phyloP scores from a whole-genome alignment of 169 alveolate genomes.

The Pseudocohnilembus persalinus region DNA sequence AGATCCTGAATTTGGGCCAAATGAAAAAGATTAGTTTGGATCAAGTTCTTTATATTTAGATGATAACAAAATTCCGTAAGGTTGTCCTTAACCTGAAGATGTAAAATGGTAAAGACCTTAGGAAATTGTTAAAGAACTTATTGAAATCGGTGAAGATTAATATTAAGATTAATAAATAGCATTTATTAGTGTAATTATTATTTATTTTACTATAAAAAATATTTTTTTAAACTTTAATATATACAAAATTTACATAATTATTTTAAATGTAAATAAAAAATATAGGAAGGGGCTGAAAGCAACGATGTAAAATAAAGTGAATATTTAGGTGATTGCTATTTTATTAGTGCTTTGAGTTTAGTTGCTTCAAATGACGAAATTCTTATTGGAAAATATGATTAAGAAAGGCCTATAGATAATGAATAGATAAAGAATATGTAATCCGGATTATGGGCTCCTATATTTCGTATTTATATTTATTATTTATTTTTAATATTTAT shows the following conservation, averaged over 20 bases:
- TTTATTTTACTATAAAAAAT: too few relatives aligned
- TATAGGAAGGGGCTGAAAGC: conserved; percentile 60
- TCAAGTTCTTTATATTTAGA: conserved; percentile 13
- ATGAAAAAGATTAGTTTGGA: conserved; percentile 29
- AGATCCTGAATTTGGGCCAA: conserved; percentile 38
- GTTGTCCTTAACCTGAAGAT: conserved; percentile 34
- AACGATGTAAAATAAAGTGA: conserved; percentile 72
- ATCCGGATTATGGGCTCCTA: conserved; percentile 63
- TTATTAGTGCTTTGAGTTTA: conserved; percentile 68
- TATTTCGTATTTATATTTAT: conserved; percentile 41
- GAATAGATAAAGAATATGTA: conserved; percentile 40
- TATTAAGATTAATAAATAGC: neutral
- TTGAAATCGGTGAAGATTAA: neutral
- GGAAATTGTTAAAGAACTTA: conserved; percentile 8
- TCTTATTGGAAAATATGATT: conserved; percentile 40
- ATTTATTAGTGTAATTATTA: neutral
- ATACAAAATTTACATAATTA: too few relatives aligned
- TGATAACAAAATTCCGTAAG: conserved; percentile 7
- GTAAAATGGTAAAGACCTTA: conserved; percentile 23
- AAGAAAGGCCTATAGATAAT: conserved; percentile 35
- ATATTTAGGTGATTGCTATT: conserved; percentile 75
- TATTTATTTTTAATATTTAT: too few relatives aligned
- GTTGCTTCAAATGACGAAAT: conserved; percentile 61
- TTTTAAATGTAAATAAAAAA: conserved; percentile 15
- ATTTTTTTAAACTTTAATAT: too few relatives aligned